Conservation (phyloP, 345 rosid species). For the Zanthoxylum bungeanum region DNA sequence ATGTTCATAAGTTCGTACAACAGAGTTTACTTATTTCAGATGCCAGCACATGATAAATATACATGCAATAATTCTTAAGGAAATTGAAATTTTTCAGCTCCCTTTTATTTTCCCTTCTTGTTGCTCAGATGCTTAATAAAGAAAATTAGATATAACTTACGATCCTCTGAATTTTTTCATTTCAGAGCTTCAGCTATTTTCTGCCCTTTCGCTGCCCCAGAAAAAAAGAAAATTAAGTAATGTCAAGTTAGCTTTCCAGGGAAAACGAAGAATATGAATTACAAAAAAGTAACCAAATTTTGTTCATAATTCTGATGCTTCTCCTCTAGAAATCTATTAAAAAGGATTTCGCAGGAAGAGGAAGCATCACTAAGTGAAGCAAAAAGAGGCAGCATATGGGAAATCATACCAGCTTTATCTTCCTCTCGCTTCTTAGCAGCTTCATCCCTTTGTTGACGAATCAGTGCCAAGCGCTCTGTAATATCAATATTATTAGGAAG, state of each 20-base stretch:
- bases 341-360: background rate
- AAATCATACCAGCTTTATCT: conserved; percentile 53
- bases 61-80: background rate
- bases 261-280: background rate
- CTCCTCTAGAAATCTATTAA: background rate
- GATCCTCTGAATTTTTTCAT: conserved; percentile 19
- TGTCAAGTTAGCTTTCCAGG: conserved; percentile 4
- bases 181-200: conserved; percentile 52
- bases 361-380: background rate
- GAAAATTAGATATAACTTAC: background rate
- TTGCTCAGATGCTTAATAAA: conserved; percentile 3
- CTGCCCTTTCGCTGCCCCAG: conserved; percentile 48
- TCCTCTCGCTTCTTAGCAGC: conserved; percentile 70
- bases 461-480: conserved; percentile 76
- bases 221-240: background rate
- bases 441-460: conserved; percentile 82
- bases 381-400: background rate
- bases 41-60: background rate
- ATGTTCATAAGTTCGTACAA: background rate
- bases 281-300: no score
- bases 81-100: conserved; percentile 4
- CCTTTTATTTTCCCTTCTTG: conserved; percentile 4
- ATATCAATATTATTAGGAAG: background rate
- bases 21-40: conserved; percentile 1
- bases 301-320: no score